phyloP scores from a whole-genome alignment of 495 filamentous ascomycete species.

The Annulohypoxylon moriforme region DNA sequence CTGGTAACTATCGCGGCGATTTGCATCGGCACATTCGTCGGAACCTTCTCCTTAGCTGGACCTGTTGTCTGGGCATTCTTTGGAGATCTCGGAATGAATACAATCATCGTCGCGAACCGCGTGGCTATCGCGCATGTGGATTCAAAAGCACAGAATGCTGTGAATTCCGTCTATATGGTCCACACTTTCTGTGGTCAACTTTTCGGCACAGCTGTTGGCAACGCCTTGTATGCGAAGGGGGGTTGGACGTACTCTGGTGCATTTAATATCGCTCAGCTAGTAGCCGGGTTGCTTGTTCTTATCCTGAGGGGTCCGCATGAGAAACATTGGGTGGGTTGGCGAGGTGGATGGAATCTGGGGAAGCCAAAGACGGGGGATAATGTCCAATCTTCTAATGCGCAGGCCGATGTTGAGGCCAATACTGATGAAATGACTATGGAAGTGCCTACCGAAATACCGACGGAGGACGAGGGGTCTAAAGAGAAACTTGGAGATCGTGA shows the following conservation, averaged over 20 bases:
- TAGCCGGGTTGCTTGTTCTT: slow-evolving; percentile 62
- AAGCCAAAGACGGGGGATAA: slow-evolving; percentile 44
- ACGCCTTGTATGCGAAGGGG: slow-evolving; percentile 69
- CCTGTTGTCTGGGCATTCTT: slow-evolving; percentile 75
- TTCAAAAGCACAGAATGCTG: slow-evolving; percentile 72
- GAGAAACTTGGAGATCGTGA: slow-evolving; percentile 3
- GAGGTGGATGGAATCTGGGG: slow-evolving; percentile 64
- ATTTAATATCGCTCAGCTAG: slow-evolving; percentile 70
- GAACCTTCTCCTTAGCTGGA: slow-evolving; percentile 70
- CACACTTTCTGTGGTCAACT: slow-evolving; percentile 76
- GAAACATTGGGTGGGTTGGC: slow-evolving; percentile 74
- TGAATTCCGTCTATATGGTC: slow-evolving; percentile 83
- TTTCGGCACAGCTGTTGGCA: slow-evolving; percentile 75
- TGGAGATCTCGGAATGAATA: slow-evolving; percentile 76
- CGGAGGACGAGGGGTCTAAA: slow-evolving; percentile 20
- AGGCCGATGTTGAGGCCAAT: slow-evolving; percentile 26
- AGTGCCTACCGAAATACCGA: slow-evolving; percentile 12
- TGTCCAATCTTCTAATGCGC: background rate
- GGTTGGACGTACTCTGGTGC: slow-evolving; percentile 74
- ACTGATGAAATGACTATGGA: slow-evolving; percentile 5
- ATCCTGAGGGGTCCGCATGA: slow-evolving; percentile 69
- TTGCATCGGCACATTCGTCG: slow-evolving; percentile 71
- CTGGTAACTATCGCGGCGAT: slow-evolving; percentile 64
- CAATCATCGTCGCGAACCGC: slow-evolving; percentile 74
- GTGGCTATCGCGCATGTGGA: slow-evolving; percentile 73